Evolutionary conservation across 352 stramenopile genomes (phyloP).

Genomic region (Peronosclerospora sorghi): DNA sequence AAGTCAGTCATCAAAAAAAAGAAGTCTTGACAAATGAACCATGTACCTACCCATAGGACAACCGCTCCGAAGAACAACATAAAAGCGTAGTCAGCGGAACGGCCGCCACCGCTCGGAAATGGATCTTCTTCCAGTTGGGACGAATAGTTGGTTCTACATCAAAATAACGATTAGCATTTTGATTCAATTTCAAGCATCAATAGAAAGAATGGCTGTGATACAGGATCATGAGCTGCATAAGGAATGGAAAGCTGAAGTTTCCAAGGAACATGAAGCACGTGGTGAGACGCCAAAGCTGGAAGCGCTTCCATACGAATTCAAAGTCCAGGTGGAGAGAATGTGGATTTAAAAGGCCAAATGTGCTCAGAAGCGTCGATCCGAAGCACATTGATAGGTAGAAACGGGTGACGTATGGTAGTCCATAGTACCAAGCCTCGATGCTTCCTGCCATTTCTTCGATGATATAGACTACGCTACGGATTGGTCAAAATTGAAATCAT

Average conservation of each 20-base stretch:
- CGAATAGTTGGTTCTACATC: conserved; percentile 68
- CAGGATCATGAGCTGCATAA: conserved; percentile 88
- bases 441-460: conserved; percentile 41
- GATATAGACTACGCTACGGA: not conserved
- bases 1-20: not conserved
- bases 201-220: conserved; percentile 16
- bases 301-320: conserved; percentile 75
- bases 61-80: conserved; percentile 80
- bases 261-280: conserved; percentile 86
- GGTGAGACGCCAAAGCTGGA: conserved; percentile 83
- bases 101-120: conserved; percentile 66
- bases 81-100: conserved; percentile 83
- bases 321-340: conserved; percentile 80
- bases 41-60: conserved; percentile 52
- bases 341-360: conserved; percentile 69
- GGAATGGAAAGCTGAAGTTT: conserved; percentile 81
- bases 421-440: conserved; percentile 80
- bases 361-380: conserved; percentile 67
- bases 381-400: conserved; percentile 82
- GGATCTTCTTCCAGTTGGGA: conserved; percentile 74
- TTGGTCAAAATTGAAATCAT: not conserved
- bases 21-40: not conserved
- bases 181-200: not conserved
- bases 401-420: conserved; percentile 72
- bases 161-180: not conserved